phyloP scores from a whole-genome alignment of 192 early-diverging fungal genomes.

The Thamnidium elegans region DNA sequence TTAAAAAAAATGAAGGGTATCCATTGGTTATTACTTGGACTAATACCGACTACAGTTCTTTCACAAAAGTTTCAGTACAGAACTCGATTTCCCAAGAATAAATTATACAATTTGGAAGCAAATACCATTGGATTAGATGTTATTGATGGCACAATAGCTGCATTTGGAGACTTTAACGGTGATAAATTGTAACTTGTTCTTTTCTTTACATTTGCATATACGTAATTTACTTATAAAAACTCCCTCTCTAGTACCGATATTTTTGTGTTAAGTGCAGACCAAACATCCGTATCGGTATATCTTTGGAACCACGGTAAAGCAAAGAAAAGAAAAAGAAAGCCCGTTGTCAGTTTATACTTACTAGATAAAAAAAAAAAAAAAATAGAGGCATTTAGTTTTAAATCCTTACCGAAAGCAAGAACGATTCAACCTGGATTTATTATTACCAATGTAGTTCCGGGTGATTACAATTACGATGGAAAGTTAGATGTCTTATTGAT shows the following conservation, averaged over 20 bases:
- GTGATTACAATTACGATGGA: conserved; percentile 90
- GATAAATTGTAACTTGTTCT: conserved; percentile 63
- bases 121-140: conserved; percentile 48
- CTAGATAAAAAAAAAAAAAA: neutral
- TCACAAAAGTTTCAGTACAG: conserved; percentile 34
- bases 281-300: conserved; percentile 64
- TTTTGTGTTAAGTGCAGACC: conserved; percentile 68
- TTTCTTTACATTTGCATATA: neutral
- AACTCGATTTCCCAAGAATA: conserved; percentile 26
- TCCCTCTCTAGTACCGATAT: conserved; percentile 65
- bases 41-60: neutral
- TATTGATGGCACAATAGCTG: conserved; percentile 71
- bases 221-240: neutral
- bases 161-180: conserved; percentile 84
- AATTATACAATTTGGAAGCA: conserved; percentile 24
- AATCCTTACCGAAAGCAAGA: conserved; percentile 14
- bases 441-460: conserved; percentile 75
- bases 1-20: neutral
- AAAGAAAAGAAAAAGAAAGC: neutral
- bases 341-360: neutral
- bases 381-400: conserved; percentile 34
- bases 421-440: conserved; percentile 38
- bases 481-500: conserved; percentile 80
- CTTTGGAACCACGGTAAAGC: conserved; percentile 66
- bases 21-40: neutral